Evolutionary conservation across 768 basidiomycete species (phyloP), one percentile per base, ranked within the genome.

Genomic region (Cantharellus anzutake): DNA sequence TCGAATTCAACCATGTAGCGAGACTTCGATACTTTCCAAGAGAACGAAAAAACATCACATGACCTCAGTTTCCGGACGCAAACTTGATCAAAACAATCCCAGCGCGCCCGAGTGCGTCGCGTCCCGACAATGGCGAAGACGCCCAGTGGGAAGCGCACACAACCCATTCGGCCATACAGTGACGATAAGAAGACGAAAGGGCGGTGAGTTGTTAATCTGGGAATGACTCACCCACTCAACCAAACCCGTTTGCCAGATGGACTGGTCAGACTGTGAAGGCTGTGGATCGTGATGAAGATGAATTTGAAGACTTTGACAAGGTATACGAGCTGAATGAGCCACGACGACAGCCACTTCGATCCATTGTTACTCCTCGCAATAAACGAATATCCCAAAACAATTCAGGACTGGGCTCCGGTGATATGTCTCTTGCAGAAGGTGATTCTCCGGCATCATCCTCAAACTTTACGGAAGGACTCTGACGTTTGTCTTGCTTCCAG

Each of bases 301-400:
- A 61, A 7, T 63, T 61, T 56, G 62, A 63, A 44, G 62, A 63
- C 56, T 61, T 63, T 42, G 55, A 56, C 29, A 40, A 63, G 37
- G 55, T 55, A 37, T 11, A 7, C 7, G 11, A 37, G 7, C 11
- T 37, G 11, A 37, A 55, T 37, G 52, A 55, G 35, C 11, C 44
- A 11, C 44, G 11, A 29, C 52, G 35, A 7, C 38, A 7, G 7
- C 35, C 52, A 7, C 11, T 11, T 7, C 11, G 52, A 37, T 7
- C 52, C 7, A 11, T 37, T 7, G 11, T 55, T 7, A 11, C 52
- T 37, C 52, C 11, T 14, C 11, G 11, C 52, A 11, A 37, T 11
- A 7, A 7, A 11, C 11, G 14, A 14, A 14, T 37, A 55, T 7
- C 7, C 11, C 35, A 11, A 11, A 7, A 11, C 7, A 37, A 55